Conservation (phyloP, 2,329 filamentous ascomycete genomes). For the Cladobotryum mycophilum region DNA sequence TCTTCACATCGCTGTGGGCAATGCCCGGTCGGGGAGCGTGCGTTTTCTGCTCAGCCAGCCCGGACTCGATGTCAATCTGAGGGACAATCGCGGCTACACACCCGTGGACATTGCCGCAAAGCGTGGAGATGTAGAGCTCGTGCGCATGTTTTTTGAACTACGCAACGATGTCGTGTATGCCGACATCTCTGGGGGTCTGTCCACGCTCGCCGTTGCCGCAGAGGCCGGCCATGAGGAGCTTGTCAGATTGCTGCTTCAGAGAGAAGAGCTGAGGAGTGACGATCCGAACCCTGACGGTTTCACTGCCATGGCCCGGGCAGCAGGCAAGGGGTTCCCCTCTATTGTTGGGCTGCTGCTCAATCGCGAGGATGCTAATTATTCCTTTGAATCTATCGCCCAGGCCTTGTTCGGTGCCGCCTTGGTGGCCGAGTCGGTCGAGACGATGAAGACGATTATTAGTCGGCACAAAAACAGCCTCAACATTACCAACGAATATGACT, state of each 20-base stretch:
- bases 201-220: background rate
- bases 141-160: background rate
- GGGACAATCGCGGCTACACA: background rate
- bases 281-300: background rate
- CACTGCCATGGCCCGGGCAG: too few relatives aligned
- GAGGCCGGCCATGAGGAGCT: background rate
- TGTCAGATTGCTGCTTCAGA: background rate
- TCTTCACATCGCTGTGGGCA: background rate
- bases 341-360: background rate
- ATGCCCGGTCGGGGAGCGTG: background rate
- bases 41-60: background rate
- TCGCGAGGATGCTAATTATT: background rate
- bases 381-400: too few relatives aligned
- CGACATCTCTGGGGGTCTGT: background rate
- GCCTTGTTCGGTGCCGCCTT: too few relatives aligned
- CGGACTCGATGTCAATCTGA: background rate
- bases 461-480: too few relatives aligned
- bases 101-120: background rate
- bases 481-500: too few relatives aligned
- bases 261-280: background rate
- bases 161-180: background rate
- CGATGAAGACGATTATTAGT: too few relatives aligned
- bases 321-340: too few relatives aligned
- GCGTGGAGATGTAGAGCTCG: background rate
- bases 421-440: too few relatives aligned